Evolutionary conservation across 2,329 filamentous ascomycete species (phyloP).

Genomic region (Teratosphaeria gauchensis): DNA sequence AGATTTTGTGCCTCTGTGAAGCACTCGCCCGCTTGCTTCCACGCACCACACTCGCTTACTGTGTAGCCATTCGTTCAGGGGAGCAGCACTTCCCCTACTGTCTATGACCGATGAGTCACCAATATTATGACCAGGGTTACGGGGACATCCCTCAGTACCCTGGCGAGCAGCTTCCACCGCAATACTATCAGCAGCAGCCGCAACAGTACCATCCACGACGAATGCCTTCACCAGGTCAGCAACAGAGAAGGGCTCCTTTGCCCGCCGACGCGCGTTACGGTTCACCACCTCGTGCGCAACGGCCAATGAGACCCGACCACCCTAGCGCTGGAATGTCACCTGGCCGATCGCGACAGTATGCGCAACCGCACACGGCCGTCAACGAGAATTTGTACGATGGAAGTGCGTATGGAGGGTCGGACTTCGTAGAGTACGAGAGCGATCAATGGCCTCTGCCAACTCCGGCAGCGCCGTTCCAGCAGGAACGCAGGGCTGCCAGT

Average conservation of each 20-base stretch:
- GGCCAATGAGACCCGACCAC: conserved; percentile 11
- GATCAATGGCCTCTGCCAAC: conserved; percentile 18
- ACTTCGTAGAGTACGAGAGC: conserved; percentile 5
- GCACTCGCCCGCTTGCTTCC: background rate
- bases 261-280: conserved; percentile 1
- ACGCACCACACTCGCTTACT: background rate
- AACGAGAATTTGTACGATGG: conserved; percentile 18
- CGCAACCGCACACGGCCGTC: conserved; percentile 5
- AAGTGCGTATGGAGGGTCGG: conserved; percentile 14
- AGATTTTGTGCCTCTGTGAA: background rate
- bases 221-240: conserved; percentile 1
- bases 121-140: conserved; percentile 4
- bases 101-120: conserved; percentile 7
- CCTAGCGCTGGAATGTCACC: conserved; percentile 2
- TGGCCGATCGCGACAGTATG: conserved; percentile 3
- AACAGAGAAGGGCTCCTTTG: conserved; percentile 1
- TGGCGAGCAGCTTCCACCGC: background rate
- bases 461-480: conserved; percentile 5
- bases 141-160: conserved; percentile 8
- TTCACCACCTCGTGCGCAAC: conserved; percentile 8
- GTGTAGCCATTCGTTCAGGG: background rate
- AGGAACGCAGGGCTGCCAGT: background rate
- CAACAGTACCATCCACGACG: background rate
- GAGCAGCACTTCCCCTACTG: background rate
- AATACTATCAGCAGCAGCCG: background rate